phyloP scores from a whole-genome alignment of 1,284 basidiomycete genomes.

The Ustilago tritici region DNA sequence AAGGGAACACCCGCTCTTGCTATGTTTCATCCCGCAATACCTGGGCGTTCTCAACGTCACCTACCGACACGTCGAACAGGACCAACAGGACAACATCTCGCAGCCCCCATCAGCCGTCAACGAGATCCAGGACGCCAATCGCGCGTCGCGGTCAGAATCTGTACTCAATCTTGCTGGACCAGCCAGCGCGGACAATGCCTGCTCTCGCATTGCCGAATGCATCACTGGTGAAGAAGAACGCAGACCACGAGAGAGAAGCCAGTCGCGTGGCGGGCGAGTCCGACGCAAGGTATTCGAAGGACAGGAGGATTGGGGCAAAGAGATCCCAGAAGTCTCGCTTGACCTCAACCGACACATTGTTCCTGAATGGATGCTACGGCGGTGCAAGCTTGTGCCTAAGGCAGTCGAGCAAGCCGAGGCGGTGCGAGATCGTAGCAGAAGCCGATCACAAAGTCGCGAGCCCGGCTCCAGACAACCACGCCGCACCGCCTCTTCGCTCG shows the following conservation, averaged over 20 bases:
- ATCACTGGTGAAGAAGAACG: neutral
- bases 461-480: constrained; percentile 20
- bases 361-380: constrained; percentile 83
- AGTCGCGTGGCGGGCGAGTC: constrained; percentile 23
- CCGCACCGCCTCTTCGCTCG: constrained; percentile 23
- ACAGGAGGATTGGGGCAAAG: constrained; percentile 62
- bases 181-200: constrained; percentile 1
- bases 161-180: neutral
- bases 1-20: constrained; percentile 86
- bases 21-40: constrained; percentile 94
- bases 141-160: constrained; percentile 7
- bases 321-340: constrained; percentile 80
- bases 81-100: constrained; percentile 11
- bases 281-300: constrained; percentile 66
- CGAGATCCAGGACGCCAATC: neutral
- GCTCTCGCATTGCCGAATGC: neutral
- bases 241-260: constrained; percentile 12
- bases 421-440: constrained; percentile 12
- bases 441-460: constrained; percentile 33
- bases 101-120: neutral
- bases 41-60: constrained; percentile 98
- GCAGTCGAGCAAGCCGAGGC: constrained; percentile 6
- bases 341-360: constrained; percentile 95
- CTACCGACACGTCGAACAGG: constrained; percentile 73
- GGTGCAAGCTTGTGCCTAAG: constrained; percentile 48